Percentiles rank a stretch among this genome's conserved stretches.
Evolutionary conservation across 257 asterid genomes (phyloP).

Genomic region (Solanum gandarillasii): DNA sequence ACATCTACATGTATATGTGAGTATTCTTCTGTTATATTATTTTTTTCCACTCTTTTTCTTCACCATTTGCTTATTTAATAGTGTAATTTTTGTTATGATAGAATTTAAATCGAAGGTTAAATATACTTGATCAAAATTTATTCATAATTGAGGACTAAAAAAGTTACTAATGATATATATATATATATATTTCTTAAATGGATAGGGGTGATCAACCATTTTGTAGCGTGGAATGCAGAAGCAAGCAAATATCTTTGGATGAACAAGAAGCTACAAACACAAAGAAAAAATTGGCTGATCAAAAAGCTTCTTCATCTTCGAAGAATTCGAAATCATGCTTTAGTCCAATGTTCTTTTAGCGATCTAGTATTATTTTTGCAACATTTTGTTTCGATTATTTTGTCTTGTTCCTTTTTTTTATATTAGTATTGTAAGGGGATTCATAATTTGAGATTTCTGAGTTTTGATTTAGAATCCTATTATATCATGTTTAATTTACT

Average conservation of each 20-base stretch:
- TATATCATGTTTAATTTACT: neutral
- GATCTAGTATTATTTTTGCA: neutral
- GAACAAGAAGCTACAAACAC: constrained; percentile 37
- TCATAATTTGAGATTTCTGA: neutral
- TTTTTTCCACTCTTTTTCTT: neutral
- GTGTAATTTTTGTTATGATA: neutral
- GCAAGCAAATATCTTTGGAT: constrained; percentile 76
- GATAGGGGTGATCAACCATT: constrained; percentile 81
- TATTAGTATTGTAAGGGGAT: neutral
- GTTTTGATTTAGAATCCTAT: neutral
- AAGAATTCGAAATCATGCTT: constrained; percentile 1
- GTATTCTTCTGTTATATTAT: neutral
- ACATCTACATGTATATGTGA: constrained; percentile 95
- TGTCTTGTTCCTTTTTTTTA: neutral
- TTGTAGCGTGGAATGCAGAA: constrained; percentile 84
- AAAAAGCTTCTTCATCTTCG: constrained; percentile 3
- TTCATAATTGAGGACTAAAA: neutral
- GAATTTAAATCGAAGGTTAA: neutral
- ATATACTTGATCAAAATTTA: neutral
- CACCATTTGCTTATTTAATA: neutral
- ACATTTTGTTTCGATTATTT: neutral
- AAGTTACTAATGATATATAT: neutral
- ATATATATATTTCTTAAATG: neutral
- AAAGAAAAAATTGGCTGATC: constrained; percentile 4
- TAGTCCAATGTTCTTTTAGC: constrained; percentile 37